Base-by-base conservation (phyloP, 352 stramenopile species). In the Phytophthora podocarpi region DNA sequence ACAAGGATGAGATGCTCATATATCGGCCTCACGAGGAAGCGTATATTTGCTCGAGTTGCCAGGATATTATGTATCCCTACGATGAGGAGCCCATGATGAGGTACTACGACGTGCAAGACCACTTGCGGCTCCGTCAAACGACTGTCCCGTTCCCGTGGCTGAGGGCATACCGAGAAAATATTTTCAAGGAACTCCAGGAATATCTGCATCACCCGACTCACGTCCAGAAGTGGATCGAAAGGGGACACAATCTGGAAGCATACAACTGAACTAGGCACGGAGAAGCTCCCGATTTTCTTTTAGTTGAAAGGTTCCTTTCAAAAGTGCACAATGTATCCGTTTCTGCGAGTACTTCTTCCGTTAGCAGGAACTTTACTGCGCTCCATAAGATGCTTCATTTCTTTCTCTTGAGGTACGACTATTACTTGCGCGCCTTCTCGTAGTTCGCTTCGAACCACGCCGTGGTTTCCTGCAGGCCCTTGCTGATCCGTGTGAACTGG, bases 401-500 rank as follows among this genome's bases (percentile, higher is more conserved):
- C n/a, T n/a, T n/a, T n/a, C n/a, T n/a, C n/a, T n/a, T n/a, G n/a
- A n/a, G n/a, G n/a, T n/a, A n/a, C n/a, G n/a, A n/a, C n/a, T n/a
- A n/a, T n/a, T 67, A 84, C 56, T 84, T 88, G 11, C 76, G 73
- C 4, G 74, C 72, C 8, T 13, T 65, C 10, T 73, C 69, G 48
- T 85, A 85, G 37, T 88, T 72, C 0, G 41, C 34, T 30, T 78
- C 57, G 37, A 90, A 90, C 83, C 83, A 92, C 16, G 30, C 43
- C 7, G 86, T 74, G 1, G 79, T 67, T 31, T 87, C 71, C 10
- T 27, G 52, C 5, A 92, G 64, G 0, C 95, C 97, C 15, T 98
- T 76, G 18, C 85, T 66, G 26, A 99, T 97, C 5, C 87, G 64
- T 13, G 93, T 98, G 72, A 99, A 99, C 64, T 97, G 62, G 66